A percentile compares a stretch with the other conserved stretches of the same genome.
Conservation (phyloP, 371 early-diverging fungal species). For the Actinomortierella wolfii region DNA sequence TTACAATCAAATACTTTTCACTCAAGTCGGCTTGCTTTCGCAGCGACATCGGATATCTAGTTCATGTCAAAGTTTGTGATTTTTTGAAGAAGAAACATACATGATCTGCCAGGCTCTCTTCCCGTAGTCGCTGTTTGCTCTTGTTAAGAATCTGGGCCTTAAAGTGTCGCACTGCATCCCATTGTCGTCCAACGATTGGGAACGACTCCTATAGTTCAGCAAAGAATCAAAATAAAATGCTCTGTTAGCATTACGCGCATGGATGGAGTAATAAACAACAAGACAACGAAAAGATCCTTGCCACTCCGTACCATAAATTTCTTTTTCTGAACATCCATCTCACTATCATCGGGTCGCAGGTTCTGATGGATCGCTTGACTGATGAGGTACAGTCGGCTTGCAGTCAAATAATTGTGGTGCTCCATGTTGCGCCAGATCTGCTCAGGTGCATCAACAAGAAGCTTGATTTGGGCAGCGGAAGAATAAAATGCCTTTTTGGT, state of each 20-base stretch:
- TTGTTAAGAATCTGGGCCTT: slow-evolving; percentile 73
- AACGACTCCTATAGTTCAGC: slow-evolving; percentile 58
- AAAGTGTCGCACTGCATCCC: slow-evolving; percentile 84
- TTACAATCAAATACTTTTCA: no score
- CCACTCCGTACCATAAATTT: slow-evolving; percentile 34
- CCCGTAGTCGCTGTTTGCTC: slow-evolving; percentile 32
- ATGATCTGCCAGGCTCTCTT: slow-evolving; percentile 1
- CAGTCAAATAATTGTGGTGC: slow-evolving; percentile 68
- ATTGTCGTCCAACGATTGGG: slow-evolving; percentile 83
- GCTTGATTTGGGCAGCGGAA: slow-evolving; percentile 78
- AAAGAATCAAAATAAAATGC: background rate
- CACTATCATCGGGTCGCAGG: slow-evolving; percentile 54
- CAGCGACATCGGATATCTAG: no score
- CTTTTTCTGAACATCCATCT: slow-evolving; percentile 17
- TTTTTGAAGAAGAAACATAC: no score
- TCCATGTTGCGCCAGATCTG: slow-evolving; percentile 88
- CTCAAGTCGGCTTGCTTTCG: slow-evolving; percentile 37
- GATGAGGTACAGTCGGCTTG: slow-evolving; percentile 70
- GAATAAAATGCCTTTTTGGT: slow-evolving; percentile 64
- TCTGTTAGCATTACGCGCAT: no score
- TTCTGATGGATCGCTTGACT: slow-evolving; percentile 70
- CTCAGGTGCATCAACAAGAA: slow-evolving; percentile 87
- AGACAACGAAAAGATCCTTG: slow-evolving; percentile 6
- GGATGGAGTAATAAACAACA: no score
- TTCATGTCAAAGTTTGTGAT: no score